A percentile compares a stretch with the other conserved stretches of the same genome.
Conservation (phyloP, 208 protist genomes). For the Leptomonas seymouri region DNA sequence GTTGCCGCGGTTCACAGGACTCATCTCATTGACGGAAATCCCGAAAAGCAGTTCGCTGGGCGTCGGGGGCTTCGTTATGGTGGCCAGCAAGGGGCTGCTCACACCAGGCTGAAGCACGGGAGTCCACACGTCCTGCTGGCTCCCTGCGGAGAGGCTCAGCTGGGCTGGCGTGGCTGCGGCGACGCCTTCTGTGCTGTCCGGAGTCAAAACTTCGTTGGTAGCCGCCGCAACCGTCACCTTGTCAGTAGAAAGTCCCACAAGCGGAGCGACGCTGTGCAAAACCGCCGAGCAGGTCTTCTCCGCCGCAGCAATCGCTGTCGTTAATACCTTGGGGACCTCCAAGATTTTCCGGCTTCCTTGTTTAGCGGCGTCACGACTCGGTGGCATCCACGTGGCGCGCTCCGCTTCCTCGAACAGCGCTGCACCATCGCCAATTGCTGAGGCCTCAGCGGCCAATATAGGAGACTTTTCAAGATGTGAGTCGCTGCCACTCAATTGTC, state of each 20-base stretch:
- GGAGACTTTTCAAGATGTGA: constrained; percentile 7
- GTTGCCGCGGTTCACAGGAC: not conserved
- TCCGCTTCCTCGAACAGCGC: constrained; percentile 4
- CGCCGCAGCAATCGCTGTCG: not conserved
- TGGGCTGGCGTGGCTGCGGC: not conserved
- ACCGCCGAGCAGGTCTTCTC: too few species aligned
- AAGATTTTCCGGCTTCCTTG: not conserved
- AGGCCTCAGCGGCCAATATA: not conserved
- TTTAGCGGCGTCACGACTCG: not conserved
- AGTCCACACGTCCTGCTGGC: not conserved
- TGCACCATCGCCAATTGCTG: not conserved
- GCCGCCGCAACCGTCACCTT: not conserved
- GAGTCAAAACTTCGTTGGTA: not conserved
- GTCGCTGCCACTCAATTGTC: constrained; percentile 17
- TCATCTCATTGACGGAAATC: constrained; percentile 14
- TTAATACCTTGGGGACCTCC: not conserved
- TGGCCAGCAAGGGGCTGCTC: not conserved
- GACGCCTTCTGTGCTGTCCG: not conserved
- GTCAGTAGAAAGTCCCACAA: not conserved
- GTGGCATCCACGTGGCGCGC: constrained; percentile 5
- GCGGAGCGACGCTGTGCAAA: constrained; percentile 3
- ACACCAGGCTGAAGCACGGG: not conserved
- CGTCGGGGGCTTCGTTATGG: not conserved
- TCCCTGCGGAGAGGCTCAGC: not conserved
- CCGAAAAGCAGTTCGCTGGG: constrained; percentile 36